phyloP scores from a whole-genome alignment of 768 basidiomycete genomes.

The Auricularia cornea region DNA sequence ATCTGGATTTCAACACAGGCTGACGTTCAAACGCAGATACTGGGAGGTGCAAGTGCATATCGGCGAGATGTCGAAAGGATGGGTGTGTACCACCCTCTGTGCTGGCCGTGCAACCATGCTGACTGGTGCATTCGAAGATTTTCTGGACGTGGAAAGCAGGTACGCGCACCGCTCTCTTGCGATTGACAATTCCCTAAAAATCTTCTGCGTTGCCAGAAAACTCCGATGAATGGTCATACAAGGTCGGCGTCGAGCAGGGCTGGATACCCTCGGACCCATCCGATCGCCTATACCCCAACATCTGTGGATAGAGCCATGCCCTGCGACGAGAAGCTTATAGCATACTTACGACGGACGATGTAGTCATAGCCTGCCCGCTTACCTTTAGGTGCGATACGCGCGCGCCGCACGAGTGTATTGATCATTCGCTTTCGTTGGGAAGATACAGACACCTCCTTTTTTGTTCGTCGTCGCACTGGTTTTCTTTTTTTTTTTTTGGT shows the following conservation, averaged over 20 bases:
- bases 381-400: no score
- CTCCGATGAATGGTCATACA: slow-evolving; percentile 71
- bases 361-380: background rate
- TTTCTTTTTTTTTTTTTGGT: background rate
- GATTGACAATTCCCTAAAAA: background rate
- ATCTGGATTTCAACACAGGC: background rate
- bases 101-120: background rate
- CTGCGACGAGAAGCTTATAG: background rate
- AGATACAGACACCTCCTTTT: no score
- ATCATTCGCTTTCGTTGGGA: no score
- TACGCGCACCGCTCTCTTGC: background rate
- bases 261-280: slow-evolving; percentile 70
- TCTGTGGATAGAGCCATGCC: slow-evolving; percentile 35
- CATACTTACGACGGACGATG: background rate
- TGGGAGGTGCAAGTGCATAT: slow-evolving; percentile 75
- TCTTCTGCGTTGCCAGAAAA: slow-evolving; percentile 47
- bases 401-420: no score
- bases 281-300: slow-evolving; percentile 53
- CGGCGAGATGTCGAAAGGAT: slow-evolving; percentile 63
- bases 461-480: background rate
- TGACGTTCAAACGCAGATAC: slow-evolving; percentile 36
- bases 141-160: slow-evolving; percentile 61
- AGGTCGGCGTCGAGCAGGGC: slow-evolving; percentile 61
- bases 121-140: background rate
- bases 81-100: slow-evolving; percentile 45